A percentile compares a stretch with the other conserved stretches of the same genome.
phyloP scores from a whole-genome alignment of 495 filamentous ascomycete species.

The Haplographium delicatum region DNA sequence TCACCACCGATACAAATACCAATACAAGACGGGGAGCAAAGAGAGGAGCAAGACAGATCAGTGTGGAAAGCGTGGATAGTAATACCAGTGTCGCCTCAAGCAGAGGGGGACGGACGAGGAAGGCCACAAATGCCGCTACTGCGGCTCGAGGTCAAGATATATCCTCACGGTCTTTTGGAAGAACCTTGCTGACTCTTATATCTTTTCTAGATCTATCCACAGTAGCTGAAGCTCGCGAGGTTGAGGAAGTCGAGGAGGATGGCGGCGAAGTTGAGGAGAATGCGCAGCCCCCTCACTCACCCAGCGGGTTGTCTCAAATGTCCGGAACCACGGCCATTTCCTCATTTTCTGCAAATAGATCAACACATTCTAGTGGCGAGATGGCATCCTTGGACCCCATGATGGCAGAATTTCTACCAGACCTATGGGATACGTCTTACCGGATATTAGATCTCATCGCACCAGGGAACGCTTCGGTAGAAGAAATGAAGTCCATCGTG shows the following conservation, averaged over 20 bases:
- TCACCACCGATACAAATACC: neutral
- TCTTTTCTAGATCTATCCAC: conserved; percentile 31
- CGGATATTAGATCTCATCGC: conserved; percentile 30
- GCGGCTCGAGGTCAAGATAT: conserved; percentile 4
- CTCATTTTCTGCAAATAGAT: conserved; percentile 2
- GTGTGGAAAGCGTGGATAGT: conserved; percentile 26
- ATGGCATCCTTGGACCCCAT: conserved; percentile 26
- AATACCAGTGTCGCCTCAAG: conserved; percentile 11
- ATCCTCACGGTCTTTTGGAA: neutral
- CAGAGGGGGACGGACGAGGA: conserved; percentile 10
- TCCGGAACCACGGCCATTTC: conserved; percentile 40
- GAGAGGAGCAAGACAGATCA: conserved; percentile 28
- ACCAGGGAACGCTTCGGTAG: conserved; percentile 21
- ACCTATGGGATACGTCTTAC: conserved; percentile 25
- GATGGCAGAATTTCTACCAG: conserved; percentile 30
- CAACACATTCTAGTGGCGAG: conserved; percentile 30
- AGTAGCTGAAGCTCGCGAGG: conserved; percentile 28
- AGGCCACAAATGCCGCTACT: neutral
- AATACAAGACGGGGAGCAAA: conserved; percentile 5
- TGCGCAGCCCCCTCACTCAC: conserved; percentile 22
- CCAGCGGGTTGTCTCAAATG: conserved; percentile 31
- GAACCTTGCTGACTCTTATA: conserved; percentile 3
- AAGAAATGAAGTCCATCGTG: conserved; percentile 20
- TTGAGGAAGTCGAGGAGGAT: conserved; percentile 5
- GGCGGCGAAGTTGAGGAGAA: conserved; percentile 4